Percentiles rank a stretch among this genome's conserved stretches.
Conservation (phyloP, 345 rosid genomes). For the Lepidium sativum region DNA sequence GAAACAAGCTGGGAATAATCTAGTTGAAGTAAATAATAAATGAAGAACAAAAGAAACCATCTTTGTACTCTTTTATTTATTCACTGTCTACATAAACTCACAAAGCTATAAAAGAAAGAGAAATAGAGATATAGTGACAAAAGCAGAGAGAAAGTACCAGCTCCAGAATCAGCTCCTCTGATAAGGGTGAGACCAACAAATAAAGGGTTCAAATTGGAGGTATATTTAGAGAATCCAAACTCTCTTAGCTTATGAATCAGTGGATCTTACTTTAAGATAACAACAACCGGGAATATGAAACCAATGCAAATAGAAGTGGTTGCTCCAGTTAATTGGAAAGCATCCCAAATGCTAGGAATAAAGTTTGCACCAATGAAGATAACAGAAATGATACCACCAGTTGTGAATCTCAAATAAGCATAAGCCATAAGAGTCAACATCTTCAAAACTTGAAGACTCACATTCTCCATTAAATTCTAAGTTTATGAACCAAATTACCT, state of each 20-base stretch:
- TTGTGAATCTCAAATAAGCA: constrained; percentile 45
- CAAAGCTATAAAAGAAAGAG: background rate
- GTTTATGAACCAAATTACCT: background rate
- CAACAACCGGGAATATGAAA: constrained; percentile 84
- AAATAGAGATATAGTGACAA: constrained; percentile 1
- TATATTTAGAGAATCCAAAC: constrained; percentile 23
- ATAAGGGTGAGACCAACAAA: constrained; percentile 90
- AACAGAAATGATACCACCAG: constrained; percentile 42
- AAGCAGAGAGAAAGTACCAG: constrained; percentile 40
- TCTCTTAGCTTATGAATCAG: background rate
- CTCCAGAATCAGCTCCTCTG: constrained; percentile 65
- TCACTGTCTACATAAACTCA: background rate
- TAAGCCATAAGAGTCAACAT: background rate
- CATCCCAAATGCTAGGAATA: constrained; percentile 98
- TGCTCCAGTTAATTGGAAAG: constrained; percentile 94
- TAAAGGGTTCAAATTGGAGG: constrained; percentile 27
- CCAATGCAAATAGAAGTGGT: constrained; percentile 89
- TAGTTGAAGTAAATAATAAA: constrained; percentile 18
- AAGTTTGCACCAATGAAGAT: constrained; percentile 79
- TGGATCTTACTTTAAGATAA: constrained; percentile 60
- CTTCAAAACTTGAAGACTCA: background rate
- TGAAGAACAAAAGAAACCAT: background rate
- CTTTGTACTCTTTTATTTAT: background rate
- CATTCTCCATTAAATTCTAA: background rate
- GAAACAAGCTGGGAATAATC: constrained; percentile 4